Percentiles rank a stretch among this genome's conserved stretches.
Conservation (phyloP, 805 yeast species). For the Helenozyma baotianmanensis region DNA sequence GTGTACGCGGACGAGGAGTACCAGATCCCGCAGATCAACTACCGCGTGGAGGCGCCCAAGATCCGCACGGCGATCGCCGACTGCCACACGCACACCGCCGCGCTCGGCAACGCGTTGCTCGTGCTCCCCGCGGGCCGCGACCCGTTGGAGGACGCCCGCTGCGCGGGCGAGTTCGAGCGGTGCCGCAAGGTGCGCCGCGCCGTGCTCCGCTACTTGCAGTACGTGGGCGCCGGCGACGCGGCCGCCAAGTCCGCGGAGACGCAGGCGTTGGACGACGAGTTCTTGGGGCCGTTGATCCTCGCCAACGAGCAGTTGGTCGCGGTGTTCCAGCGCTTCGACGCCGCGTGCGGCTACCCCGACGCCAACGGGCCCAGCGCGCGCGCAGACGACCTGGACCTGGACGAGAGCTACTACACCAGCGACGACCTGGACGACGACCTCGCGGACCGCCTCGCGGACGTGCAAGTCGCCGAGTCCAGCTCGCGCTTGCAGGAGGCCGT, state of each 20-base stretch:
- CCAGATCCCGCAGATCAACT: conserved; percentile 63
- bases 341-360: conserved; percentile 36
- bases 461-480: conserved; percentile 12
- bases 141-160: conserved; percentile 60
- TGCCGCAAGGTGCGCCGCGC: conserved; percentile 73
- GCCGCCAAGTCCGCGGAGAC: conserved; percentile 23
- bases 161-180: conserved; percentile 64
- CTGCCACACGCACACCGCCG: conserved; percentile 69
- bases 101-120: conserved; percentile 49
- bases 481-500: conserved; percentile 6
- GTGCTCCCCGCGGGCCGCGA: conserved; percentile 42
- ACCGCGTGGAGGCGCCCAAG: conserved; percentile 67
- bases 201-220: conserved; percentile 76
- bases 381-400: conserved; percentile 21
- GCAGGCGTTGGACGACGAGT: conserved; percentile 59
- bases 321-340: conserved; percentile 67
- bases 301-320: conserved; percentile 88
- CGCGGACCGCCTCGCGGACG: conserved; percentile 6
- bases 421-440: conserved; percentile 28
- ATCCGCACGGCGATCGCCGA: conserved; percentile 67
- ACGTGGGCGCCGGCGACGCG: conserved; percentile 54
- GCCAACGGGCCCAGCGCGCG: conserved; percentile 39
- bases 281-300: conserved; percentile 77
- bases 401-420: conserved; percentile 38
- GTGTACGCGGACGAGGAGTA: conserved; percentile 45